Base-by-base conservation (phyloP, 306 rosid species). In the Lithocarpus polystachyus region DNA sequence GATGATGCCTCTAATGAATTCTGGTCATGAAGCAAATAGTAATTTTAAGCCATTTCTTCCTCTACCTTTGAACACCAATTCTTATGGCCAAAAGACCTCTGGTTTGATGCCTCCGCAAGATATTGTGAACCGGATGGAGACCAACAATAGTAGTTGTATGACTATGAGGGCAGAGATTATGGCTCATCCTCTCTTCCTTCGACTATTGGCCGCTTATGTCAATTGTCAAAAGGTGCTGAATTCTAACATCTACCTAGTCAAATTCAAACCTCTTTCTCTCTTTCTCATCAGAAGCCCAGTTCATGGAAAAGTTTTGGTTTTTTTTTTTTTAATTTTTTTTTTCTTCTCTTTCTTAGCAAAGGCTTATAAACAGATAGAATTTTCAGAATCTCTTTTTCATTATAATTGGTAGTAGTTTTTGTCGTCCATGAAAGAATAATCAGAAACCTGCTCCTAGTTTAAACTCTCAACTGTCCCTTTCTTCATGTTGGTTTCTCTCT, bases 141-240 rank as follows among this genome's bases (percentile, higher is more conserved):
- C 60, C 68, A 82, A 78, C 68, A 71, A 78, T 61, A 71, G 48
- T 22, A 5, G 24, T 22, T 40, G 62, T 29, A 57, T 76, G 71
- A 80, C 56, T 29, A 57, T 76, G 71, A 80, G 69, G 70, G 81
- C 84, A 18, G 80, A 88, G 79, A 62, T 84, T 19, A 80, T 88
- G 84, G 75, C 78, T 60, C 90, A 89, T 45, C 84, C 88, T 64
- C 81, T 89, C 43, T 87, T 76, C 70, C 80, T 85, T 68, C 77
- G 80, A 29, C 85, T 86, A 74, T 40, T 86, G 68, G 22, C 65
- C 0, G 71, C 82, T 31, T 81, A 83, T 43, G 45, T 70, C 64
- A 85, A 62, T 76, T 85, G 82, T 31, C 79, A 72, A 10, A 85
- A 85, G 91, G 91, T 88, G 68, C 60, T 73, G n/a, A 59, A 56